phyloP scores from a whole-genome alignment of 2,329 filamentous ascomycete species.

The Pseudogymnoascus sp. region DNA sequence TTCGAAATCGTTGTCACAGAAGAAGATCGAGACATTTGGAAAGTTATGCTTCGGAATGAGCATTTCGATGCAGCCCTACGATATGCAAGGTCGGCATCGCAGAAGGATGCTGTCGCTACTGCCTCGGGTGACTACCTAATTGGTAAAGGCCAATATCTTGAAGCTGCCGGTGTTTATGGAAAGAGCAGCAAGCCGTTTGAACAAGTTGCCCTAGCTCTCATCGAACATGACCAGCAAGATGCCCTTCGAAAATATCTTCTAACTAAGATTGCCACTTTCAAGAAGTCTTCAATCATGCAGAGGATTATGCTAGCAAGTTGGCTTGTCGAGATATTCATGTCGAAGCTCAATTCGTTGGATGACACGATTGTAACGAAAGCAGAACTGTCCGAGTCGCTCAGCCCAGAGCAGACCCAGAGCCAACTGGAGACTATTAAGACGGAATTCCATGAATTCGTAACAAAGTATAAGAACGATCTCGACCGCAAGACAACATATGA shows the following conservation, averaged over 20 bases:
- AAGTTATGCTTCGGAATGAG: slow-evolving; percentile 78
- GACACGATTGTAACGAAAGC: slow-evolving; percentile 88
- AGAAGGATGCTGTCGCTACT: slow-evolving; percentile 86
- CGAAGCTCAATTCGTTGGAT: slow-evolving; percentile 88
- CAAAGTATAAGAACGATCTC: slow-evolving; percentile 76
- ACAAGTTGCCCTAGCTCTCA: slow-evolving; percentile 84
- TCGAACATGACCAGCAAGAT: slow-evolving; percentile 84
- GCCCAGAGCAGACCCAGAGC: slow-evolving; percentile 62
- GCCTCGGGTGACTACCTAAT: slow-evolving; percentile 86
- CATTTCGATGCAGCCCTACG: slow-evolving; percentile 83
- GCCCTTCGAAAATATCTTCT: slow-evolving; percentile 83
- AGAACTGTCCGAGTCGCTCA: slow-evolving; percentile 66
- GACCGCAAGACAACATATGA: slow-evolving; percentile 92
- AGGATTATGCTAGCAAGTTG: slow-evolving; percentile 91
- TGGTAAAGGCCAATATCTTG: slow-evolving; percentile 69
- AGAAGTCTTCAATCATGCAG: slow-evolving; percentile 83
- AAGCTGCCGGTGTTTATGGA: slow-evolving; percentile 85
- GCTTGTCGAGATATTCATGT: slow-evolving; percentile 95
- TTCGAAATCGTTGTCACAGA: slow-evolving; percentile 88
- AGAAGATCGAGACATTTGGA: slow-evolving; percentile 90
- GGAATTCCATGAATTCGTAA: slow-evolving; percentile 85
- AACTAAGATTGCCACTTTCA: slow-evolving; percentile 73
- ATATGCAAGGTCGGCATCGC: slow-evolving; percentile 70
- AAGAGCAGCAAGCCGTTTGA: slow-evolving; percentile 96
- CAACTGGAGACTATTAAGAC: slow-evolving; percentile 63